phyloP scores from a whole-genome alignment of 176 grass and related monocot species.

The Pharus latifolius region DNA sequence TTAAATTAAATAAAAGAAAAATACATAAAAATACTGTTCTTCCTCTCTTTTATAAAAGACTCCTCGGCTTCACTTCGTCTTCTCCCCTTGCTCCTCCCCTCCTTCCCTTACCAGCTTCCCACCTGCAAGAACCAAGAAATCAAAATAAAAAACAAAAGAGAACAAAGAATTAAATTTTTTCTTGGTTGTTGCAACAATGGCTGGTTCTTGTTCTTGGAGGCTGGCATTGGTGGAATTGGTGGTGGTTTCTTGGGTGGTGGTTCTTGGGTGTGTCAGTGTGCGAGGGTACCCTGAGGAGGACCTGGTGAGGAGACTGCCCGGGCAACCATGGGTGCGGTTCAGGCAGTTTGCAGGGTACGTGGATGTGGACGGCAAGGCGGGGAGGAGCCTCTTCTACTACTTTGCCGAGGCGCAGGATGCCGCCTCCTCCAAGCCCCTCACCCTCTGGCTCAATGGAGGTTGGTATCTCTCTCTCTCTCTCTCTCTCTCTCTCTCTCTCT shows the following conservation, averaged over 20 bases:
- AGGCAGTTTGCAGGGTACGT: conserved; percentile 91
- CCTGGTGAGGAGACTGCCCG: conserved; percentile 59
- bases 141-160: no score
- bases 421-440: conserved; percentile 66
- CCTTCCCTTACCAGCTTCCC: background rate
- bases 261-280: background rate
- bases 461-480: background rate
- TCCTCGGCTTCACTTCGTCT: background rate
- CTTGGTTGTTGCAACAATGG: conserved; percentile 20
- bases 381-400: conserved; percentile 97
- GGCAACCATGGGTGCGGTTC: conserved; percentile 60
- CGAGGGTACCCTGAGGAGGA: conserved; percentile 53
- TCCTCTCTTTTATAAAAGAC: background rate
- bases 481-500: background rate
- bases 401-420: conserved; percentile 60
- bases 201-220: conserved; percentile 12
- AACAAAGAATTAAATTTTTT: no score
- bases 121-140: background rate
- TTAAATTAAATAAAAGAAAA: no score
- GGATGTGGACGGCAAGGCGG: conserved; percentile 55
- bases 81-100: background rate
- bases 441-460: conserved; percentile 99
- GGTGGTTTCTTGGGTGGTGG: background rate
- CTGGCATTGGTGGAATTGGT: conserved; percentile 7
- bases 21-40: no score